These are phyloP conservation scores for Salix brachista DNA, from an alignment of 345 rosid genomes.

Conservation along the genomic window DNA sequence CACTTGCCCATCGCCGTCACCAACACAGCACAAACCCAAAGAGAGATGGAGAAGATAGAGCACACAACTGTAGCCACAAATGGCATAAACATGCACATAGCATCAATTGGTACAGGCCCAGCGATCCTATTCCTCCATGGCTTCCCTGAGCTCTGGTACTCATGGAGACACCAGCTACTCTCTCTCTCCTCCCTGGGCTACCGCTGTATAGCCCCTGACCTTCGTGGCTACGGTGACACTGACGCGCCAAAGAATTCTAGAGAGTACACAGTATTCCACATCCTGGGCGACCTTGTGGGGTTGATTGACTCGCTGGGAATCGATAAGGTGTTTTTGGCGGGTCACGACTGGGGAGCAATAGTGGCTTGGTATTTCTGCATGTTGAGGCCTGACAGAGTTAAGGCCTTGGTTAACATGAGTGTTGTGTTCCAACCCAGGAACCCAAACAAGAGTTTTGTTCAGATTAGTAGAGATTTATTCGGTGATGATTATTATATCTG, in stretches of 20 bases:
- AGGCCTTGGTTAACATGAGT: conserved; percentile 62
- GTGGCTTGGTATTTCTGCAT: conserved; percentile 60
- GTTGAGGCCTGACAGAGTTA: conserved; percentile 64
- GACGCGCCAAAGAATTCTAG: conserved; percentile 42
- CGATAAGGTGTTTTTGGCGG: conserved; percentile 45
- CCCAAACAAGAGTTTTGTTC: conserved; percentile 42
- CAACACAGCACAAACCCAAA: background rate
- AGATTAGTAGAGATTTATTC: conserved; percentile 35
- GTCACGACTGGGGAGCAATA: conserved; percentile 76
- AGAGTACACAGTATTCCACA: conserved; percentile 43
- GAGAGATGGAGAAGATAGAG: conserved; percentile 61
- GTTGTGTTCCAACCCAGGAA: conserved; percentile 47
- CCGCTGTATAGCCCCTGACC: conserved; percentile 71
- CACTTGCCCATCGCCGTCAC: background rate
- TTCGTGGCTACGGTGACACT: conserved; percentile 67
- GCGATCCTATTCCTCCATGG: conserved; percentile 64
- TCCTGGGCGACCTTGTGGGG: conserved; percentile 56
- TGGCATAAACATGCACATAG: conserved; percentile 64
- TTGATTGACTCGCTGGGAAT: conserved; percentile 33
- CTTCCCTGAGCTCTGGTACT: conserved; percentile 72
- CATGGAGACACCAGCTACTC: conserved; percentile 76
- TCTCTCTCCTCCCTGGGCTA: conserved; percentile 53
- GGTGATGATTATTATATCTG: conserved; percentile 70
- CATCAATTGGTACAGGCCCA: conserved; percentile 57
- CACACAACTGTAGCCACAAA: conserved; percentile 51